Evolutionary conservation across 179 eudicot species (phyloP).

Genomic region (Nepenthes alata): DNA sequence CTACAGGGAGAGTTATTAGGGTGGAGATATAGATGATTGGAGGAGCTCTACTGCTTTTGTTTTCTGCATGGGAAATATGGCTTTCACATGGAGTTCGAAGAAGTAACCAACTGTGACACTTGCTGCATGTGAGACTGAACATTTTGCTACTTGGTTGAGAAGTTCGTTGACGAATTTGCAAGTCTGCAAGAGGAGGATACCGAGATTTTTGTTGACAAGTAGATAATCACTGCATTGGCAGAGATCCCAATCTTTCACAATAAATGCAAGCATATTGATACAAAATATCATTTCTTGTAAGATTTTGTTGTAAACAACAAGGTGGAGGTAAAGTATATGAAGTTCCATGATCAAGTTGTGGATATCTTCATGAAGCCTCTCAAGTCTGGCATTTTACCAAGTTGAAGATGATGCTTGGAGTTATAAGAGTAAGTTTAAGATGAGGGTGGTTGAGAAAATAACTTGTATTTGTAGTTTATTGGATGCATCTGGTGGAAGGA

Average conservation of each 20-base stretch:
- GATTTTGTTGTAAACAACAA: not conserved
- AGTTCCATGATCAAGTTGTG: not conserved
- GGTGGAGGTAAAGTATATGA: slow-evolving; percentile 1
- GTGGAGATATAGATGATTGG: slow-evolving; percentile 2
- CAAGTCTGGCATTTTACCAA: not conserved
- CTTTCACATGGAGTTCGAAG: not conserved
- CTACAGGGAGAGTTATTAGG: slow-evolving; percentile 2
- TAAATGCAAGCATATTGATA: slow-evolving; percentile 6
- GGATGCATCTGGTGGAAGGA: too few species aligned
- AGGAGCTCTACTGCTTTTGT: not conserved
- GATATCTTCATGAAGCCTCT: slow-evolving; percentile 1
- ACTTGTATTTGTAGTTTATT: too few species aligned
- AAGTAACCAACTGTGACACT: slow-evolving; percentile 2
- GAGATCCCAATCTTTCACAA: not conserved
- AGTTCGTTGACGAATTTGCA: not conserved
- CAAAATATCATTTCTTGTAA: not conserved
- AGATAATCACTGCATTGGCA: not conserved
- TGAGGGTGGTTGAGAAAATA: too few species aligned
- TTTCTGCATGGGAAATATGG: not conserved
- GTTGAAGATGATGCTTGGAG: slow-evolving; percentile 1
- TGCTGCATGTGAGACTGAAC: slow-evolving; percentile 4
- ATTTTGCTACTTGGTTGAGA: slow-evolving; percentile 1
- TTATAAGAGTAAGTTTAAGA: not conserved
- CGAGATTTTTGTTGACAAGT: not conserved
- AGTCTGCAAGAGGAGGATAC: not conserved